Evolutionary conservation across 2,329 filamentous ascomycete genomes (phyloP).

Genomic region (Diaporthe nobilis): DNA sequence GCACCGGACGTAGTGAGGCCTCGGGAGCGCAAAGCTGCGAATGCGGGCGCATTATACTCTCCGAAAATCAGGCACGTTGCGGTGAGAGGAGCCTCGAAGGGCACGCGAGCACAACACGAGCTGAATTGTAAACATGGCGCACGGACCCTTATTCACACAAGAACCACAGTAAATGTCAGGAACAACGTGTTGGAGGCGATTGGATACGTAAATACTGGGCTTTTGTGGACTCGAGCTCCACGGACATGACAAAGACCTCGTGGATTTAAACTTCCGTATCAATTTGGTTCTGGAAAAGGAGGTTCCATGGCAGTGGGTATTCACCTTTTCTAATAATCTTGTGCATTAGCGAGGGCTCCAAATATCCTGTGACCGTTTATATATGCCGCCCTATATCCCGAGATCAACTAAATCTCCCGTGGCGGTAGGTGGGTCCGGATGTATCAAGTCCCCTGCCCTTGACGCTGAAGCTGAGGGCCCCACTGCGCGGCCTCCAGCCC

Average conservation of each 20-base stretch:
- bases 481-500: background rate
- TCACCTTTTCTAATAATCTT: background rate
- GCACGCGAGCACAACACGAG: background rate
- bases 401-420: constrained; percentile 22
- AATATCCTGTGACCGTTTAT: background rate
- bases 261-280: background rate
- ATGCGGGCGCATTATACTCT: background rate
- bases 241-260: background rate
- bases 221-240: constrained; percentile 21
- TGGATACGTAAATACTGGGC: constrained; percentile 5
- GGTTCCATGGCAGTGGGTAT: constrained; percentile 21
- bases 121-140: background rate
- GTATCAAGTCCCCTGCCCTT: background rate
- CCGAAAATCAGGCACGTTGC: background rate
- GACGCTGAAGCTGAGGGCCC: constrained; percentile 10
- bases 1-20: background rate
- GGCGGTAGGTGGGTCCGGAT: background rate
- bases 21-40: background rate
- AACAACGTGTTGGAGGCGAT: background rate
- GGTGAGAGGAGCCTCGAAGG: background rate
- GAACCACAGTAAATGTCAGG: constrained; percentile 23
- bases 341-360: constrained; percentile 4
- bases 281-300: constrained; percentile 14
- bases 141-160: background rate
- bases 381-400: constrained; percentile 31